A percentile compares a stretch with the other conserved stretches of the same genome.
Evolutionary conservation across 805 yeast species (phyloP).

Genomic region (Cyberlindnera meyerae): DNA sequence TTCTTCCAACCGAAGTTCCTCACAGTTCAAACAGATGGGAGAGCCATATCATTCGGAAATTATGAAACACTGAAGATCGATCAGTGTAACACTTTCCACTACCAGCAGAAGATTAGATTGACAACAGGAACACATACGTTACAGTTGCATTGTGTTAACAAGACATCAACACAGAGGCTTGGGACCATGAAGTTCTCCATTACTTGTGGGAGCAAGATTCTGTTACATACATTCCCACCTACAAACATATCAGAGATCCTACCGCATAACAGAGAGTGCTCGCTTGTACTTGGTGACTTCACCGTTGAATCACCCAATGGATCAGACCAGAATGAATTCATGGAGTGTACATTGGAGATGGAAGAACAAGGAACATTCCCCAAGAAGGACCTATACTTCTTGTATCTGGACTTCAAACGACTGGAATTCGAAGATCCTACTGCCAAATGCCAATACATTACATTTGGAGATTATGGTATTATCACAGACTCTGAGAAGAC

Average conservation of each 20-base stretch:
- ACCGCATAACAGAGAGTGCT: constrained; percentile 46
- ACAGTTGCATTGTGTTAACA: constrained; percentile 15
- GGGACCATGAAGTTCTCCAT: constrained; percentile 40
- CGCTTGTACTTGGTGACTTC: constrained; percentile 49
- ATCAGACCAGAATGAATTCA: no score
- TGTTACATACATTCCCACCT: constrained; percentile 43
- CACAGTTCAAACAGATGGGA: constrained; percentile 30
- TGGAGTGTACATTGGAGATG: constrained; percentile 32
- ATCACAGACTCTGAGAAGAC: constrained; percentile 2
- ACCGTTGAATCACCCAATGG: constrained; percentile 27
- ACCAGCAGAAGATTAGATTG: constrained; percentile 6
- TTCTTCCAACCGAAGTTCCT: constrained; percentile 38
- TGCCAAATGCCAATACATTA: no score
- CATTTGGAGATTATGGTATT: no score
- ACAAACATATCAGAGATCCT: constrained; percentile 51
- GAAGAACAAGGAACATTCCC: constrained; percentile 53
- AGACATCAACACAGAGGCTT: constrained; percentile 34
- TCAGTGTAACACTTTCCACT: constrained; percentile 9
- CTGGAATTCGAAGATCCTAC: no score
- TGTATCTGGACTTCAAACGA: constrained; percentile 37
- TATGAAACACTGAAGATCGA: constrained; percentile 1
- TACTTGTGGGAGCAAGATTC: no score
- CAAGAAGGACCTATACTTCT: constrained; percentile 47
- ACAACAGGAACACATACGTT: constrained; percentile 20
- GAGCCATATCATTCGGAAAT: no score